Conservation (phyloP, 2,329 filamentous ascomycete species). For the Nigrospora sphaerica region DNA sequence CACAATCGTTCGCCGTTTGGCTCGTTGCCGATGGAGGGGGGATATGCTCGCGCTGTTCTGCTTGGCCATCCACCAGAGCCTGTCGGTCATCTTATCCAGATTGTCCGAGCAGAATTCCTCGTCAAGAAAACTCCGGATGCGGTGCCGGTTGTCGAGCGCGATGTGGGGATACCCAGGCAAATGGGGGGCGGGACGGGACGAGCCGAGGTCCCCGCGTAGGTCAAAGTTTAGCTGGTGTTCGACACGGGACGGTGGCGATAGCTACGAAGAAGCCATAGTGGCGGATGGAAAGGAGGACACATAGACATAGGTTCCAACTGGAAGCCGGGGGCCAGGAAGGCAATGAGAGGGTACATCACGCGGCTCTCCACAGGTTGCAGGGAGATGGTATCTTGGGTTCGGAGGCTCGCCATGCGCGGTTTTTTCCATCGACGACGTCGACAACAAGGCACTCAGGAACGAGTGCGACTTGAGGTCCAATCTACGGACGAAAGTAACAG, state of each 20-base stretch:
- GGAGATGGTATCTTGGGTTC: too few species aligned
- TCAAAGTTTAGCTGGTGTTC: not conserved
- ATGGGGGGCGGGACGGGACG: not conserved
- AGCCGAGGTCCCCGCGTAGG: not conserved
- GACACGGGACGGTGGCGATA: not conserved
- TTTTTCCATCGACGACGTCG: too few species aligned
- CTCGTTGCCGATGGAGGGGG: slow-evolving; percentile 20
- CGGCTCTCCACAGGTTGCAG: too few species aligned
- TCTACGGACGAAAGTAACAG: too few species aligned
- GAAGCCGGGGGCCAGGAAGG: too few species aligned
- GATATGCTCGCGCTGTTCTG: slow-evolving; percentile 9
- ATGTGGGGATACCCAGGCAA: slow-evolving; percentile 7
- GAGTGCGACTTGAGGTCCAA: too few species aligned
- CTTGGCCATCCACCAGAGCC: slow-evolving; percentile 8
- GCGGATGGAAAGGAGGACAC: slow-evolving; percentile 4
- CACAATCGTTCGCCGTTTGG: slow-evolving; percentile 20
- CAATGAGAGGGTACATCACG: too few species aligned
- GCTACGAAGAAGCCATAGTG: not conserved
- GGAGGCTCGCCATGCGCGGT: too few species aligned
- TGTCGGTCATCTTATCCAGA: slow-evolving; percentile 4
- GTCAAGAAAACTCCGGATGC: slow-evolving; percentile 3
- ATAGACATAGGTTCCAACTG: too few species aligned
- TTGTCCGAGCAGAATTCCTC: slow-evolving; percentile 6
- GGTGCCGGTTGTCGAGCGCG: not conserved
- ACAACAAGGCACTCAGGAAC: too few species aligned